These are phyloP conservation scores for Tuber umbilicatum DNA, from an alignment of 495 filamentous ascomycete species.

Conservation along the genomic window DNA sequence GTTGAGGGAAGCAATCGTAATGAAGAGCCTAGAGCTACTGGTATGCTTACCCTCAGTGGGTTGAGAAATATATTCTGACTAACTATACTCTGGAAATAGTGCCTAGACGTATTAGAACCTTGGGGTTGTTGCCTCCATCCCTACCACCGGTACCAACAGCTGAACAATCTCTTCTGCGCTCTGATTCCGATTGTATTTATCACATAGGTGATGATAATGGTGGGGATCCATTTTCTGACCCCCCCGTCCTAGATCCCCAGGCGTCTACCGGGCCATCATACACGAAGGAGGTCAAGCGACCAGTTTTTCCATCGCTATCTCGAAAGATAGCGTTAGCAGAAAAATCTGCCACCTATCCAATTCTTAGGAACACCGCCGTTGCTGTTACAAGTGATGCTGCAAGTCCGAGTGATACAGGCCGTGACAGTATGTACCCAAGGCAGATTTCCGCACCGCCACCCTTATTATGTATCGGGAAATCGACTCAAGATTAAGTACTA, in stretches of 20 bases:
- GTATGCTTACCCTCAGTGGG: not conserved
- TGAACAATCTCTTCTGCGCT: not conserved
- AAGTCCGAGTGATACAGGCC: not conserved
- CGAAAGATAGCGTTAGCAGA: slow-evolving; percentile 11
- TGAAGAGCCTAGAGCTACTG: not conserved
- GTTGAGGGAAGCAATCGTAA: slow-evolving; percentile 7
- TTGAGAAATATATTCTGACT: slow-evolving; percentile 13
- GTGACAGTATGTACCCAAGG: not conserved
- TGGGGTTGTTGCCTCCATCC: not conserved
- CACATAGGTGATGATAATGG: slow-evolving; percentile 2
- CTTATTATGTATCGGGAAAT: slow-evolving; percentile 7
- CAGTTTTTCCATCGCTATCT: not conserved
- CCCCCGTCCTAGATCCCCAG: not conserved
- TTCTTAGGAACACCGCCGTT: not conserved
- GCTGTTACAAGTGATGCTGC: not conserved
- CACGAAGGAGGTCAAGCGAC: not conserved
- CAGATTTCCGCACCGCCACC: not conserved
- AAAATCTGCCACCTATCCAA: slow-evolving; percentile 24
- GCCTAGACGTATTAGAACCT: not conserved
- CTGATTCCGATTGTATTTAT: not conserved
- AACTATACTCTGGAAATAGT: not conserved
- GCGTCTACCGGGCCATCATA: not conserved
- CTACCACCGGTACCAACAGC: not conserved
- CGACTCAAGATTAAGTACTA: not conserved
- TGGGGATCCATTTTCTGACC: slow-evolving; percentile 24